A percentile compares a stretch with the other conserved stretches of the same genome.
Evolutionary conservation across 2,329 filamentous ascomycete species (phyloP).

Genomic region (Penicillium palitans): DNA sequence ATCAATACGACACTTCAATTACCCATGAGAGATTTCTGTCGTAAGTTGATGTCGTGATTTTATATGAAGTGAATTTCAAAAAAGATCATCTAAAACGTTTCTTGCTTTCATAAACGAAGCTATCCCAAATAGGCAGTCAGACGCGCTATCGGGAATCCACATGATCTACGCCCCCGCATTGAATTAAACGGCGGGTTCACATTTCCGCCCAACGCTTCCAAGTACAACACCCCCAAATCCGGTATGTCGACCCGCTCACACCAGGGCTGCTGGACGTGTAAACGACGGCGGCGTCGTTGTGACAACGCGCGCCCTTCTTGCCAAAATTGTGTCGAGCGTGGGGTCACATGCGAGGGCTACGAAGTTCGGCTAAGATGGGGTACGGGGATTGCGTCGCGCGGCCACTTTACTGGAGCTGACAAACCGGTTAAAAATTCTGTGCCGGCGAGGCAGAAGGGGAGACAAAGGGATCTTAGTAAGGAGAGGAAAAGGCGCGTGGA

Average conservation of each 20-base stretch:
- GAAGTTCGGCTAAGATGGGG: slow-evolving; percentile 35
- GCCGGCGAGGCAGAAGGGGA: slow-evolving; percentile 26
- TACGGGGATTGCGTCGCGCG: slow-evolving; percentile 34
- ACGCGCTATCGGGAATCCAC: background rate
- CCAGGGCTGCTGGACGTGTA: slow-evolving; percentile 36
- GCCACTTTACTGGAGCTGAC: slow-evolving; percentile 32
- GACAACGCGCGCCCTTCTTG: slow-evolving; percentile 30
- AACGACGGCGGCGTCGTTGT: slow-evolving; percentile 31
- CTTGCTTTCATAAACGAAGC: background rate
- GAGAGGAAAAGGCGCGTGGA: slow-evolving; percentile 15
- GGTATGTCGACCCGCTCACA: slow-evolving; percentile 35
- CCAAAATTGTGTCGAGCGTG: slow-evolving; percentile 25
- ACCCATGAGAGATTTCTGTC: background rate
- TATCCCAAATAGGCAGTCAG: background rate
- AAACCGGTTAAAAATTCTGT: slow-evolving; percentile 28
- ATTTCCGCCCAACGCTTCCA: background rate
- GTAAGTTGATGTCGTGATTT: background rate
- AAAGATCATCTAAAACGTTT: no score
- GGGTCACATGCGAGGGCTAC: slow-evolving; percentile 33
- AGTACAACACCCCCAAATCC: slow-evolving; percentile 8
- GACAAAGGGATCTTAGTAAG: slow-evolving; percentile 27
- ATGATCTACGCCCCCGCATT: background rate
- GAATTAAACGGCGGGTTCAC: background rate
- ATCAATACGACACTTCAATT: background rate
- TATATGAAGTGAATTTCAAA: no score